Base-by-base conservation (phyloP, 257 asterid genomes). In the Oldenlandia corymbosa region DNA sequence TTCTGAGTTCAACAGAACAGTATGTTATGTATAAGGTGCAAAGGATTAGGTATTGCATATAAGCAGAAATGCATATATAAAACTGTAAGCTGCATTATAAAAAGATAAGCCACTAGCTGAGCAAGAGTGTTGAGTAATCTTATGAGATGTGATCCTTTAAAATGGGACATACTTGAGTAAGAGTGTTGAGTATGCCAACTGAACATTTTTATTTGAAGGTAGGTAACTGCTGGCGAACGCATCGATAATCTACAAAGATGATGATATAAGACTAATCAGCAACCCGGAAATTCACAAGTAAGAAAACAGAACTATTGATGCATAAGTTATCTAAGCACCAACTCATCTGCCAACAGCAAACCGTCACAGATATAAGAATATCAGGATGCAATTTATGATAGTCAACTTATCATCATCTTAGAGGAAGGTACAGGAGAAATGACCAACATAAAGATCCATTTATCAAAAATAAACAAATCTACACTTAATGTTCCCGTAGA, bases 151-250 rank as follows among this genome's bases (percentile, higher is more conserved):
- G 31, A 37, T 26, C 60, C 41, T 56, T 23, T 47, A 57, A 24
- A 34, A 64, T 20, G 66, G 56, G 18, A 77, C 99, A 83, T 83
- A 93, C 99, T 93, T 93, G 85, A 93, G 94, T 72, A 93, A 43
- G 75, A 93, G 72, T 64, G 99, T 93, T 26, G 97, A 91, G 69
- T 87, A 93, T 37, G 97, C 85, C 71, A 90, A 57, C 64, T 90
- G 96, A 37, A 93, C 83, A 65, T 93, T 90, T 83, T 93, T 93
- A 77, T 87, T 93, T 67, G 96, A 75, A 68, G 97, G 83, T 21
- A 82, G 81, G 78, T 85, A 81, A 71, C 90, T 83, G 62, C 87
- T 77, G 26, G 95, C 79, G 71, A 83, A 85, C 68, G 92, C 88
- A 83, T 93, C 96, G 45, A 93, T 86, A 81, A 88, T 83, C 99